Base-by-base conservation (phyloP, 257 asterid genomes). In the Salvia rosmarinus region DNA sequence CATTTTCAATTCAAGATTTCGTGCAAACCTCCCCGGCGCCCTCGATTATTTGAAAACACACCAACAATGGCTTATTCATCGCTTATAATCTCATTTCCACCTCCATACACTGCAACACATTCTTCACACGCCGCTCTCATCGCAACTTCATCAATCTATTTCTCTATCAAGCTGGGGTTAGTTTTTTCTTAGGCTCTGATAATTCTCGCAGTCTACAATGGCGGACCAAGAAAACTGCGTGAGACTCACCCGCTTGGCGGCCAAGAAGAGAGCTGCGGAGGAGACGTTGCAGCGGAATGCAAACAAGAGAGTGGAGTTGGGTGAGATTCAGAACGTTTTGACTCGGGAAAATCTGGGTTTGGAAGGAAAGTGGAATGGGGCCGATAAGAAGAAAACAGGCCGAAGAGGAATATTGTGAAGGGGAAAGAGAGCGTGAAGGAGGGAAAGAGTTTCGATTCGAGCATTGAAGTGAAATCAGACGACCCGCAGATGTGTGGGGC, bases 401-500 rank as follows among this genome's bases (percentile, higher is more conserved):
- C 64, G 1, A 82, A 74, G 49, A 67, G 71, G 51, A 73, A 72
- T 54, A 43, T 11, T 68, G 80, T 21, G 61, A 70, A 73, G 62
- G 82, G 16, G 6, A 44, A 51, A 50, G 72, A 66, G 75, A n/a
- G 8, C 47, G 68, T 12, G 25, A 72, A 70, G 44, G 85, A 64
- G 39, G 76, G 56, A 39, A 73, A 58, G 19, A 74, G 39, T 64
- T 68, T 14, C 39, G 83, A 66, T n/a, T 59, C 76, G 42, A 75
- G 66, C 59, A 75, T 39, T n/a, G 83, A 73, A 64, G 78, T 13
- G 17, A 73, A 78, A n/a, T 43, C 19, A 3, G 85, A 85, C 39
- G 90, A 93, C 32, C 92, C 92, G 0, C 96, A 85, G 84, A 84
- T 90, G 96, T 86, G 97, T 51, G 72, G 13, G 28, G 75, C 83